Conservation (phyloP, 148 eudicot genomes). For the Fagopyrum homotropicum region DNA sequence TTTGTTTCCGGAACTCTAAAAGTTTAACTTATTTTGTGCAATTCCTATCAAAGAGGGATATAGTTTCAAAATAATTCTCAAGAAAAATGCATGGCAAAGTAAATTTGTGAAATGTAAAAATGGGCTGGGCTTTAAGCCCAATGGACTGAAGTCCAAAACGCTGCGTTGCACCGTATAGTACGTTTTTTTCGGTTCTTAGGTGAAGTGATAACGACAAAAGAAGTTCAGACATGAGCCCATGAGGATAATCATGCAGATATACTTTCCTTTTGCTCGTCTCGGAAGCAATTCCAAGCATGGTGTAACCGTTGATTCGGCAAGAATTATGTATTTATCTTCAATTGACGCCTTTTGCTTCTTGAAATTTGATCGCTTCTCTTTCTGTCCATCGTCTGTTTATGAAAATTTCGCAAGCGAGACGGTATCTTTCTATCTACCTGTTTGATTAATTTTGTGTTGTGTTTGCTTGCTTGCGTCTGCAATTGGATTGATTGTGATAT, state of each 20-base stretch:
- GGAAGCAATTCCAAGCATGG: not conserved
- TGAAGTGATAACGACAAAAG: not conserved
- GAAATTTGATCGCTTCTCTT: not conserved
- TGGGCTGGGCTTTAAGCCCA: not conserved
- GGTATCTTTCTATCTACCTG: not conserved
- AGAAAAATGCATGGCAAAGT: not conserved
- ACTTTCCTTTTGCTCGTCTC: not conserved
- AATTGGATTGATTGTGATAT: not conserved
- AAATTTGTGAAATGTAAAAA: not conserved
- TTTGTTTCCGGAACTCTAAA: too few relatives aligned
- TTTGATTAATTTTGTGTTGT: not conserved
- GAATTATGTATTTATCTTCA: not conserved
- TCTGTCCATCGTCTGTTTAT: not conserved
- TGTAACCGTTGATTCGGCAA: not conserved
- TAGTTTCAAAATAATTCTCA: not conserved
- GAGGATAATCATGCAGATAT: not conserved
- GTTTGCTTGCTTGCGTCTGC: not conserved
- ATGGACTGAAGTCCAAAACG: not conserved
- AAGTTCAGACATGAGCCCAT: too few relatives aligned
- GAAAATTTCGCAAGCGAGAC: not conserved
- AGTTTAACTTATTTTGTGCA: too few relatives aligned
- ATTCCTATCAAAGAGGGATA: too few relatives aligned
- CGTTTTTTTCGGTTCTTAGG: not conserved
- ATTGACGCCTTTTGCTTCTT: not conserved
- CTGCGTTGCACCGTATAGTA: not conserved